Percentiles rank a stretch among this genome's conserved stretches.
Evolutionary conservation across 2,329 filamentous ascomycete species (phyloP).

Genomic region (Chrysoporthe puriensis): DNA sequence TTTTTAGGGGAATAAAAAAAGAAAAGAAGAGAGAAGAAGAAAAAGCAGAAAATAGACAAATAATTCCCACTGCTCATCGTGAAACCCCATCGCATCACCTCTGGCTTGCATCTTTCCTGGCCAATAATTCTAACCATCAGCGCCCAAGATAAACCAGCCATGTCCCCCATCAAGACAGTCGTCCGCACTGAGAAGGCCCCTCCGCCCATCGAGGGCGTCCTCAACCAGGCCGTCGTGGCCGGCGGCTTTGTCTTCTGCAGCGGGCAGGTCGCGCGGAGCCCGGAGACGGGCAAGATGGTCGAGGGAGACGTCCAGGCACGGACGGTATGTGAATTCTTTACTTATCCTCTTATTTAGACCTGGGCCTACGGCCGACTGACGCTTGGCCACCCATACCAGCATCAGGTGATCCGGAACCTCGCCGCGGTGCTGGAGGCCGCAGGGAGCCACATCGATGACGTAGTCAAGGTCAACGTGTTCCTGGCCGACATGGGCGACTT

Average conservation of each 20-base stretch:
- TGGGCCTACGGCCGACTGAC: background rate
- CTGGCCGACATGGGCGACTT: slow-evolving; percentile 75
- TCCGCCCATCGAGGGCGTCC: slow-evolving; percentile 44
- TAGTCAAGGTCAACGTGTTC: slow-evolving; percentile 77
- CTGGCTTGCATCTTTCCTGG: background rate
- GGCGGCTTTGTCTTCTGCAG: slow-evolving; percentile 72
- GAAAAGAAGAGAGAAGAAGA: no score
- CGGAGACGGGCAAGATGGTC: slow-evolving; percentile 59
- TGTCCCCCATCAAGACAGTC: slow-evolving; percentile 39
- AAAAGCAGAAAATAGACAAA: no score
- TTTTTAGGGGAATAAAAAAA: no score
- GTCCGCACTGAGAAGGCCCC: slow-evolving; percentile 47
- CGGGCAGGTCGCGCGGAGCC: slow-evolving; percentile 71
- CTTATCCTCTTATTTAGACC: no score
- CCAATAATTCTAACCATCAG: background rate
- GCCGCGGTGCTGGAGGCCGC: slow-evolving; percentile 70
- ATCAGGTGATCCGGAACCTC: slow-evolving; percentile 72
- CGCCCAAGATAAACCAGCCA: background rate
- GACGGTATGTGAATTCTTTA: slow-evolving; percentile 47
- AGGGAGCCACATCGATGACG: slow-evolving; percentile 64
- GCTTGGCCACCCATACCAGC: slow-evolving; percentile 36
- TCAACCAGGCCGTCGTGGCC: slow-evolving; percentile 65
- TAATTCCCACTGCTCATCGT: background rate
- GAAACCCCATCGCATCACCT: background rate
- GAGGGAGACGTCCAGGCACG: slow-evolving; percentile 67